These are phyloP conservation scores for Rubus idaeus DNA, from an alignment of 306 rosid genomes.

Conservation along the genomic window DNA sequence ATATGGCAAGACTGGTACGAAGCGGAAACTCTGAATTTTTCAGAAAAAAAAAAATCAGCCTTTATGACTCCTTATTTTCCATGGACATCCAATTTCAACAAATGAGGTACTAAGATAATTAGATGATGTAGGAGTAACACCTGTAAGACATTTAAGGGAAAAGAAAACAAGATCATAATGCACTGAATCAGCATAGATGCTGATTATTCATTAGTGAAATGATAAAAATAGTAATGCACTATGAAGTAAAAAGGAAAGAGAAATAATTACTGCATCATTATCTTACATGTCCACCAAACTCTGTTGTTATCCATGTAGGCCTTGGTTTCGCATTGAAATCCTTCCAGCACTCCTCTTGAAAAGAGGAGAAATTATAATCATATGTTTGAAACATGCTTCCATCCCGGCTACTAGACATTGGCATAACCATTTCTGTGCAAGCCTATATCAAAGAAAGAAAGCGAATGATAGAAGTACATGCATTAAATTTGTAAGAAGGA, in stretches of 20 bases:
- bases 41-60: neutral
- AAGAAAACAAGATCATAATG: constrained; percentile 1
- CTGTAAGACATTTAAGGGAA: neutral
- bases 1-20: neutral
- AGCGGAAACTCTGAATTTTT: neutral
- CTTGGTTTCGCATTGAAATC: constrained; percentile 56
- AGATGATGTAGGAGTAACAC: neutral
- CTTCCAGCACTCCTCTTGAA: constrained; percentile 52
- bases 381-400: constrained; percentile 65
- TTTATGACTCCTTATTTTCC: neutral
- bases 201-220: neutral
- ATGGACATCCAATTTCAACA: neutral
- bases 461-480: constrained; percentile 9
- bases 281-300: constrained; percentile 83
- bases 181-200: neutral
- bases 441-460: constrained; percentile 44
- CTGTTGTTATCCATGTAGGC: constrained; percentile 68
- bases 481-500: neutral
- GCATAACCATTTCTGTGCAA: constrained; percentile 94
- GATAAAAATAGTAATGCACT: neutral
- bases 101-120: neutral
- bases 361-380: constrained; percentile 53
- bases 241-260: neutral
- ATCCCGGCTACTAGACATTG: constrained; percentile 62
- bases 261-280: constrained; percentile 19